Percentiles rank a stretch among this genome's conserved stretches.
Conservation (phyloP, 345 rosid species). For the Rhizophora apiculata region DNA sequence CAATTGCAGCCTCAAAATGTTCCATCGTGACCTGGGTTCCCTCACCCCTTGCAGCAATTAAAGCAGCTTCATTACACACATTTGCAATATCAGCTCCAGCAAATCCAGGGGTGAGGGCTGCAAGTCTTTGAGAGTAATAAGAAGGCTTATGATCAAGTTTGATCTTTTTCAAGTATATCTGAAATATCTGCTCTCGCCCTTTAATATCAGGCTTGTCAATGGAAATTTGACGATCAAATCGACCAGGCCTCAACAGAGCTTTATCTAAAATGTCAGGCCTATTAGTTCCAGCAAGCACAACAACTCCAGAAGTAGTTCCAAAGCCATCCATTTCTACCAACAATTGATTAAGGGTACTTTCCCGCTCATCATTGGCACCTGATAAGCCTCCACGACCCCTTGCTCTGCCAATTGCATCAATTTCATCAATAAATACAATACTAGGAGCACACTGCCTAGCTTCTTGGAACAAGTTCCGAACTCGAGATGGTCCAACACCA, state of each 20-base stretch:
- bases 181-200: conserved; percentile 31
- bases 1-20: conserved; percentile 90
- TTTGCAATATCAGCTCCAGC: conserved; percentile 98
- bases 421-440: conserved; percentile 43
- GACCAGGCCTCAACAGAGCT: conserved; percentile 40
- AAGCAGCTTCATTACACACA: conserved; percentile 97
- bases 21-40: conserved; percentile 52
- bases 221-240: conserved; percentile 37
- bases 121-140: conserved; percentile 79
- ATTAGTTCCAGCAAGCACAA: conserved; percentile 91
- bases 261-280: conserved; percentile 74
- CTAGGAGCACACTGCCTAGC: conserved; percentile 44
- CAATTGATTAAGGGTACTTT: conserved; percentile 39
- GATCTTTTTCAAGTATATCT: conserved; percentile 60
- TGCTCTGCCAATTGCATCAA: conserved; percentile 89
- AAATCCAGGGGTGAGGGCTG: conserved; percentile 92
- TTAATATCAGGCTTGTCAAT: conserved; percentile 34
- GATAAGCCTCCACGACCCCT: conserved; percentile 43
- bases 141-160: conserved; percentile 79
- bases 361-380: conserved; percentile 54
- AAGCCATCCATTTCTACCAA: conserved; percentile 47
- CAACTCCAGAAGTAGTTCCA: conserved; percentile 42
- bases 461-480: conserved; percentile 39
- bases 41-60: conserved; percentile 80
- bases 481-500: conserved; percentile 45